These are phyloP conservation scores for Rhizopogon roseolus DNA, from an alignment of 768 basidiomycete genomes.

Conservation along the genomic window DNA sequence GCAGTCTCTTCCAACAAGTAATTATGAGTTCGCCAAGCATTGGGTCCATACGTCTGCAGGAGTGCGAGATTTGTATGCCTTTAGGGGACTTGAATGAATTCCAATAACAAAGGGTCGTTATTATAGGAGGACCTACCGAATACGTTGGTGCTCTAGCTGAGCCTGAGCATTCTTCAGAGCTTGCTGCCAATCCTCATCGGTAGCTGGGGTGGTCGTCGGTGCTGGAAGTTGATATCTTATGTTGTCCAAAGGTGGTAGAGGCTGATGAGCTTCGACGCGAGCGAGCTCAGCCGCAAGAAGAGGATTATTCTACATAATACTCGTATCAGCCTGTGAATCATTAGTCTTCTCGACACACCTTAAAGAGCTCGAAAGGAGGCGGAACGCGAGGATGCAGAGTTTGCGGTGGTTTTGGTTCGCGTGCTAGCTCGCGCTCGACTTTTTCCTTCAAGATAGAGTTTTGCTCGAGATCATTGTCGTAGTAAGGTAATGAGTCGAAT, in stretches of 20 bases:
- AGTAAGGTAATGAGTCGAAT: slow-evolving; percentile 90
- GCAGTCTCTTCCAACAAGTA: slow-evolving; percentile 78
- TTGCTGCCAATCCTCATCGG: slow-evolving; percentile 72
- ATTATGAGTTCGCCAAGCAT: slow-evolving; percentile 91
- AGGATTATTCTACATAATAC: slow-evolving; percentile 50
- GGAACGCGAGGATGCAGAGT: slow-evolving; percentile 69
- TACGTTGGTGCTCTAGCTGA: slow-evolving; percentile 80
- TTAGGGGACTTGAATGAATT: slow-evolving; percentile 7
- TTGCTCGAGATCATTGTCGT: slow-evolving; percentile 86
- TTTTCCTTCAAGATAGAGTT: slow-evolving; percentile 66
- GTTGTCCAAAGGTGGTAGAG: slow-evolving; percentile 64
- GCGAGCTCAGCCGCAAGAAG: slow-evolving; percentile 68
- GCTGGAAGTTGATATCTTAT: slow-evolving; percentile 71
- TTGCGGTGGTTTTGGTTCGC: slow-evolving; percentile 58
- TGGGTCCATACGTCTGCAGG: slow-evolving; percentile 81
- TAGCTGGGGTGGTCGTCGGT: slow-evolving; percentile 55
- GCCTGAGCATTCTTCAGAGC: slow-evolving; percentile 74
- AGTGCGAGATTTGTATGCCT: slow-evolving; percentile 84
- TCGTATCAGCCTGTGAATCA: background rate
- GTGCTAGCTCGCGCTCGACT: slow-evolving; percentile 72
- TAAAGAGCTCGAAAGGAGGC: slow-evolving; percentile 60
- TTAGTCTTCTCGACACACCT: slow-evolving; percentile 45
- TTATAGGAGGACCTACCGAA: slow-evolving; percentile 46
- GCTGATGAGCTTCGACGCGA: slow-evolving; percentile 66
- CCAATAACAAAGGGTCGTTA: background rate